Percentiles rank a stretch among this genome's conserved stretches.
Evolutionary conservation across 352 stramenopile species (phyloP).

Genomic region (Peronospora belbahrii): DNA sequence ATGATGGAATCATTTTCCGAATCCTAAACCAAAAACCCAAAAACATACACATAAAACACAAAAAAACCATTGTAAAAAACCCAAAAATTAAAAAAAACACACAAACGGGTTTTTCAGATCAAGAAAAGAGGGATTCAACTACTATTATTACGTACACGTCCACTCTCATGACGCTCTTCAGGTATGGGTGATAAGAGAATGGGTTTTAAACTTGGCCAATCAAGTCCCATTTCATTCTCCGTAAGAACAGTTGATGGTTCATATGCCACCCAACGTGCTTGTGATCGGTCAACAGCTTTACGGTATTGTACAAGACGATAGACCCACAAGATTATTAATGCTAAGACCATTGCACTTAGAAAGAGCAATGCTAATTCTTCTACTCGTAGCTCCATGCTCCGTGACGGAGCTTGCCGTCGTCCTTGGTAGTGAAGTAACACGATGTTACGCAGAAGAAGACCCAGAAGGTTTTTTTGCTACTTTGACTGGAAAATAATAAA

Average conservation of each 20-base stretch:
- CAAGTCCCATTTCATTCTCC: slow-evolving; percentile 25
- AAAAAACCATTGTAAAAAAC: too few relatives aligned
- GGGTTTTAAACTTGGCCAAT: slow-evolving; percentile 47
- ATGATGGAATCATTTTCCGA: slow-evolving; percentile 41
- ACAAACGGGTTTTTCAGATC: too few relatives aligned
- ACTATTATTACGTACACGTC: slow-evolving; percentile 40
- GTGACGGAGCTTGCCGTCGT: slow-evolving; percentile 16
- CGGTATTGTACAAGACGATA: slow-evolving; percentile 60
- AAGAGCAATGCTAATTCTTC: slow-evolving; percentile 36
- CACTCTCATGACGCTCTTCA: slow-evolving; percentile 48
- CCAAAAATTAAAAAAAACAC: too few relatives aligned
- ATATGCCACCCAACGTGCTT: slow-evolving; percentile 59
- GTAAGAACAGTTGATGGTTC: slow-evolving; percentile 26
- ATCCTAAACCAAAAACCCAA: slow-evolving; percentile 26
- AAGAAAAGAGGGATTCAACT: too few relatives aligned
- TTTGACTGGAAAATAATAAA: slow-evolving; percentile 4
- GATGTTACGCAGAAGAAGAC: slow-evolving; percentile 1
- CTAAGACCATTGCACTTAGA: slow-evolving; percentile 30
- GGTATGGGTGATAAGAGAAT: slow-evolving; percentile 64
- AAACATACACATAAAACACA: not conserved
- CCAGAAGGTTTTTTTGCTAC: not conserved
- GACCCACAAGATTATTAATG: slow-evolving; percentile 41
- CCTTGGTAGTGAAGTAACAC: slow-evolving; percentile 23
- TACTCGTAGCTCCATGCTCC: slow-evolving; percentile 34
- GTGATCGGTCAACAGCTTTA: slow-evolving; percentile 43